A percentile compares a stretch with the other conserved stretches of the same genome.
phyloP scores from a whole-genome alignment of 306 rosid genomes.

The Carpinus viminea region DNA sequence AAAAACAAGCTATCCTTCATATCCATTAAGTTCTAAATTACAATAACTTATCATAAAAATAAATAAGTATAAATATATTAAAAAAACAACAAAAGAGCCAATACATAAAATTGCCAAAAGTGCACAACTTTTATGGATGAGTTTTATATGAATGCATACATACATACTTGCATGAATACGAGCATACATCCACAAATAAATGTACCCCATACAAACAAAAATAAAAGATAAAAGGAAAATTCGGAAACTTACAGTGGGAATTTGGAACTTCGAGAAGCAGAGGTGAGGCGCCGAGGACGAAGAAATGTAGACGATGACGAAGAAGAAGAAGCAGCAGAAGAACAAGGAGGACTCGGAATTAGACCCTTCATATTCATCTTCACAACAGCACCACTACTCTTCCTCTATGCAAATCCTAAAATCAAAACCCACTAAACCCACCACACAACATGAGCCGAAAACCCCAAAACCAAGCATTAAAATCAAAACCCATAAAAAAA shows the following conservation, averaged over 20 bases:
- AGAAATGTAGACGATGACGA: slow-evolving; percentile 47
- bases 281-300: slow-evolving; percentile 48
- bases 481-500: background rate
- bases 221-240: background rate
- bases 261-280: slow-evolving; percentile 58
- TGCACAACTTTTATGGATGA: background rate
- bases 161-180: background rate
- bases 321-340: slow-evolving; percentile 49
- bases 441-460: background rate
- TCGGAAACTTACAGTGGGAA: slow-evolving; percentile 45
- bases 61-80: background rate
- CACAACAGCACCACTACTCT: background rate
- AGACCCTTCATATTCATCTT: slow-evolving; percentile 43
- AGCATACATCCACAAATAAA: background rate
- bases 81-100: background rate
- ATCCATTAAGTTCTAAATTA: background rate
- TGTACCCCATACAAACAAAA: background rate
- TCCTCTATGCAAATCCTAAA: background rate
- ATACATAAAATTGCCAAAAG: background rate
- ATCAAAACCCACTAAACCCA: slow-evolving; percentile 8
- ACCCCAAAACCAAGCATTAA: background rate
- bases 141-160: background rate
- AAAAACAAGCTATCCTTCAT: background rate
- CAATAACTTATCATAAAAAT: background rate
- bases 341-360: slow-evolving; percentile 41